A percentile compares a stretch with the other conserved stretches of the same genome.
These are phyloP conservation scores for Aspergillus heteromorphus DNA, from an alignment of 495 filamentous ascomycete genomes.

Conservation along the genomic window DNA sequence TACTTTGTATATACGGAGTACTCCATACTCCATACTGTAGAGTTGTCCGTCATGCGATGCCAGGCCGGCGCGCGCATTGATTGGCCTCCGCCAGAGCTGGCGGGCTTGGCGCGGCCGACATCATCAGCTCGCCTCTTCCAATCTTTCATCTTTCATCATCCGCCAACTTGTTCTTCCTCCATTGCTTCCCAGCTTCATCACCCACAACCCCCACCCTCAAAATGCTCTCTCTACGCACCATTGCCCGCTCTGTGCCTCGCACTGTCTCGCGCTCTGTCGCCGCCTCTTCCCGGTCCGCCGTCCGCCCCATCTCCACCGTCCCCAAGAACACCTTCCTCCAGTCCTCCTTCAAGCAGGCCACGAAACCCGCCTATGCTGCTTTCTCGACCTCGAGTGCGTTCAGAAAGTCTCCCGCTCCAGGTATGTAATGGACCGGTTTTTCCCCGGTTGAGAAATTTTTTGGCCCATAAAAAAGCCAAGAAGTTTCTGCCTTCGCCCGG, in stretches of 20 bases:
- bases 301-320: constrained; percentile 44
- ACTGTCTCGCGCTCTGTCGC: constrained; percentile 55
- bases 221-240: constrained; percentile 72
- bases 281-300: constrained; percentile 40
- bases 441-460: background rate
- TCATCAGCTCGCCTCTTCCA: constrained; percentile 28
- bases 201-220: too few species aligned
- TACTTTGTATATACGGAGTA: too few species aligned
- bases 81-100: constrained; percentile 4
- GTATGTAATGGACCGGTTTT: constrained; percentile 24
- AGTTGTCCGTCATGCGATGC: background rate
- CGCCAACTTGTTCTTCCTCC: constrained; percentile 14
- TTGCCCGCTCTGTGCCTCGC: constrained; percentile 68
- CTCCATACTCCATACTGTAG: background rate
- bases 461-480: constrained; percentile 45
- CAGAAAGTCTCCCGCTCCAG: constrained; percentile 53
- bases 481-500: background rate
- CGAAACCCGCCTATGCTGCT: constrained; percentile 55
- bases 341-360: constrained; percentile 45
- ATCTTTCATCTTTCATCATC: constrained; percentile 18
- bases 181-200: constrained; percentile 1
- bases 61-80: background rate
- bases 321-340: constrained; percentile 41
- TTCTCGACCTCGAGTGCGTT: constrained; percentile 67
- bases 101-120: constrained; percentile 31